Base-by-base conservation (phyloP, 805 yeast genomes). In the Komagataella ulmi region DNA sequence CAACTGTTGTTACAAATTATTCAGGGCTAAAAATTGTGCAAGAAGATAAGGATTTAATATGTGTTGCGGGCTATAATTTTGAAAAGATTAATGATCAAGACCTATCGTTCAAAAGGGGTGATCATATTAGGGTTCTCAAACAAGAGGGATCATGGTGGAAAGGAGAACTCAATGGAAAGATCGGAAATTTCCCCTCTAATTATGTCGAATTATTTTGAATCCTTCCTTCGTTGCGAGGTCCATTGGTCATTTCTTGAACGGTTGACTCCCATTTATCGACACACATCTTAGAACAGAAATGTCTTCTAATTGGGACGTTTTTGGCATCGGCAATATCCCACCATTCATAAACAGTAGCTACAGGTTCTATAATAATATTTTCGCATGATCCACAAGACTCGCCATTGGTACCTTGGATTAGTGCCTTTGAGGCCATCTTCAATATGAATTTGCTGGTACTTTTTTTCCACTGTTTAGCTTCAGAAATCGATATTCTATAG, bases 311-410 rank as follows among this genome's bases (percentile, higher is more conserved):
- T 0, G 87, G 85, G 3, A 80, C 63, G 43, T 68, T 60, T 44
- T 64, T 68, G 52, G 80, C 74, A 44, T 69, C 73, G 49, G 75
- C 68, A 48, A 79, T 68, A 57, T 81, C 81, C 86, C 87, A 81
- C 85, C 85, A 81, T 59, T 81, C 86, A 54, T 74, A 59, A 1
- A 75, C 70, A 56, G 80, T 82, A 0, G 85, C 85, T 12, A 72
- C 69, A 2, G 83, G 77, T 52, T 79, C 81, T 6, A 79, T 73
- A 3, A 75, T 67, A n/a, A 72, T 65, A 3, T 62, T 53, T 6
- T 68, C 62, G 61, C 87, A 81, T 46, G 68, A 66, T 3, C 79
- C 74, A 59, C 87, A 81, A 0, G 70, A 65, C 53, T 79, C 83
- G 14, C 73, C 72, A 56, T 72, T 70, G 3, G 69, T 61, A 2